Percentiles rank a stretch among this genome's conserved stretches.
Evolutionary conservation across 2,329 filamentous ascomycete species (phyloP).

Genomic region (Penicillium sclerotiorum): DNA sequence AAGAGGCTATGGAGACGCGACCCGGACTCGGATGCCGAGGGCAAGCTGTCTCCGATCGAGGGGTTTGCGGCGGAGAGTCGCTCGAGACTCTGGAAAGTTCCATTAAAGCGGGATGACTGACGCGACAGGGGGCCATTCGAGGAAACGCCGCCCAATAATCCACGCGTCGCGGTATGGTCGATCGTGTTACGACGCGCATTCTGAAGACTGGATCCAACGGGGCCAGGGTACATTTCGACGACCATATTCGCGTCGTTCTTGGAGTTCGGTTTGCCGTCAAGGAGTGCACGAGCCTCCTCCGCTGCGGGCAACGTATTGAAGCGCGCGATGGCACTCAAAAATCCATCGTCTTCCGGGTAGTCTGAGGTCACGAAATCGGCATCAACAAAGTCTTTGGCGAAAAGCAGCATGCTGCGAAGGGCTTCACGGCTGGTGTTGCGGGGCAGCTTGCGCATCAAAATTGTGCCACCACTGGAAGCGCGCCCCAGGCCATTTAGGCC

Average conservation of each 20-base stretch:
- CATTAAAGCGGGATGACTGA: slow-evolving; percentile 63
- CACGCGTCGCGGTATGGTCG: slow-evolving; percentile 48
- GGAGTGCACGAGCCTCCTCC: slow-evolving; percentile 60
- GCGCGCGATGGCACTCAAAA: slow-evolving; percentile 60
- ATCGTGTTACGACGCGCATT: slow-evolving; percentile 55
- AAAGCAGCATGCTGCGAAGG: slow-evolving; percentile 65
- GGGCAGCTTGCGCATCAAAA: slow-evolving; percentile 63
- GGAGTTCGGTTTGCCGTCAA: slow-evolving; percentile 65
- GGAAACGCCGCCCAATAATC: slow-evolving; percentile 35
- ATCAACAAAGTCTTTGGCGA: slow-evolving; percentile 64
- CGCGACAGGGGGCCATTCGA: slow-evolving; percentile 49
- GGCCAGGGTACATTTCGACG: slow-evolving; percentile 55
- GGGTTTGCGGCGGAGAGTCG: slow-evolving; percentile 55
- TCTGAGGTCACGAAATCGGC: slow-evolving; percentile 59
- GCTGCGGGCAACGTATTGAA: slow-evolving; percentile 61
- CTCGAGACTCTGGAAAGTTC: slow-evolving; percentile 62
- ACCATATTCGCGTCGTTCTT: slow-evolving; percentile 63
- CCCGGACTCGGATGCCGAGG: slow-evolving; percentile 51
- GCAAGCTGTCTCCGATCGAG: slow-evolving; percentile 55
- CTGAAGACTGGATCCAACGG: slow-evolving; percentile 34
- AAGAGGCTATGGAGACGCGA: slow-evolving; percentile 60
- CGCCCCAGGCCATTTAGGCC: slow-evolving; percentile 39
- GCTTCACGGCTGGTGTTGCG: slow-evolving; percentile 60
- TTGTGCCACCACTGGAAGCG: slow-evolving; percentile 39
- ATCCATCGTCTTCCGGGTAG: slow-evolving; percentile 59